phyloP scores from a whole-genome alignment of 1,139 yeast species.

The Lodderomyces oxycetoniae region DNA sequence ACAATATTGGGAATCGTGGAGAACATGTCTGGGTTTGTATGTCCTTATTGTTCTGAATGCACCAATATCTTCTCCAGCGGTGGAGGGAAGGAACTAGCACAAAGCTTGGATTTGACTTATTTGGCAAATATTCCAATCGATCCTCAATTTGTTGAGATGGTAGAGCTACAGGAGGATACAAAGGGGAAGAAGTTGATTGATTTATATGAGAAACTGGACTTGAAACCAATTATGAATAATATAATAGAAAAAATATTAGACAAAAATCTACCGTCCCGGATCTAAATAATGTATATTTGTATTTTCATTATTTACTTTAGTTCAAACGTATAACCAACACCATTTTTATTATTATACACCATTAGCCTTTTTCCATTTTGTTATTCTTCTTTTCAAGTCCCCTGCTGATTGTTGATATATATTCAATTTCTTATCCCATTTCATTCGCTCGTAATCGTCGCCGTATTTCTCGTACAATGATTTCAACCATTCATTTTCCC shows the following conservation, averaged over 20 bases:
- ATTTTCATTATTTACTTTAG: no score
- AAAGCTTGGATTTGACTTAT: conserved; percentile 55
- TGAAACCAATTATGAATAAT: conserved; percentile 46
- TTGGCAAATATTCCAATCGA: conserved; percentile 91
- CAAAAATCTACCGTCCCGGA: conserved; percentile 32
- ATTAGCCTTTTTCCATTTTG: conserved; percentile 58
- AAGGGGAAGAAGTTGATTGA: conserved; percentile 26
- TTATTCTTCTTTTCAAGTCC: conserved; percentile 64
- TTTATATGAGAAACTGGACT: conserved; percentile 33
- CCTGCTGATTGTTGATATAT: conserved; percentile 82
- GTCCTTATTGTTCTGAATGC: conserved; percentile 83
- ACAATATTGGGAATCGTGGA: conserved; percentile 41
- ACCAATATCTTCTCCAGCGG: conserved; percentile 90
- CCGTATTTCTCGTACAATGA: conserved; percentile 72
- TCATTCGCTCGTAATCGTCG: conserved; percentile 84
- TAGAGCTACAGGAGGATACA: conserved; percentile 50
- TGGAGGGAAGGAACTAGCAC: conserved; percentile 78
- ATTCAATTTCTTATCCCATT: conserved; percentile 84
- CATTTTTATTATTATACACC: conserved; percentile 7
- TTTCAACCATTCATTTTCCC: conserved; percentile 73
- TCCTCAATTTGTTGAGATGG: conserved; percentile 80
- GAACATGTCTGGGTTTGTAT: conserved; percentile 48
- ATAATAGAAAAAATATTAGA: conserved; percentile 46
- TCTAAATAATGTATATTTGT: no score
- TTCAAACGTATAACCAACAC: no score